Base-by-base conservation (phyloP, 768 basidiomycete species). In the Lactifluus volemus region DNA sequence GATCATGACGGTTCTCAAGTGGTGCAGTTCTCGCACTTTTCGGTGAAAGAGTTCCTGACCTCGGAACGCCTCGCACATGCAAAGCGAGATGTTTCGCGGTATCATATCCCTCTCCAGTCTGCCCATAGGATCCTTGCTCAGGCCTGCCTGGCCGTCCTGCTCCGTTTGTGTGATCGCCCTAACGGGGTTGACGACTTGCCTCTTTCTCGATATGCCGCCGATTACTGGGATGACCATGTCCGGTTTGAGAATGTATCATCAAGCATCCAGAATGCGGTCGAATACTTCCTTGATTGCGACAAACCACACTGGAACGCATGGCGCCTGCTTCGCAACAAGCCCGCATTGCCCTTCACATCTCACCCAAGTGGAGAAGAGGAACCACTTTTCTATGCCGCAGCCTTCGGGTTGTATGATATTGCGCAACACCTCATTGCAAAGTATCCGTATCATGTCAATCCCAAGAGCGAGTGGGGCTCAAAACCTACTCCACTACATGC, bases 1-100 rank as follows among this genome's bases (percentile, higher is more conserved):
- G 44, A 42, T 10, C 11, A 45, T 14, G 44, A 36, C 3, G 9
- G 1, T 8, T 53, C 29, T n/a, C n/a, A 38, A 39, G 21, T 62
- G 5, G 61, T 62, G 2, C 49, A 62, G 3, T 62, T 62, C 4
- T 57, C 61, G 1, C 60, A 61, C n/a, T 17, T 51, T n/a, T 56
- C 60, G 0, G 60, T 61, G 4, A 55, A 61, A 6, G 60, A 56
- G 15, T 61, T 45, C 38, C 49, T 61, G 3, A 61, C 42, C 0
- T 61, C 60, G 6, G n/a, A 48, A 30, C 49, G 36, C 5, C 55
- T 57, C 4, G 42, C 55, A 0, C 9, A 21, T 29, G 25, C 51
- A 47, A 38, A 11, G 8, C 19, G 11, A 39, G 21, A 47, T n/a
- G 25, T 53, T 32, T 59, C 50, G 3, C 21, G 17, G 0, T 59